Evolutionary conservation across 2,329 filamentous ascomycete species (phyloP), one percentile per base, ranked within the genome.

Genomic region (Cladophialophora psammophila): DNA sequence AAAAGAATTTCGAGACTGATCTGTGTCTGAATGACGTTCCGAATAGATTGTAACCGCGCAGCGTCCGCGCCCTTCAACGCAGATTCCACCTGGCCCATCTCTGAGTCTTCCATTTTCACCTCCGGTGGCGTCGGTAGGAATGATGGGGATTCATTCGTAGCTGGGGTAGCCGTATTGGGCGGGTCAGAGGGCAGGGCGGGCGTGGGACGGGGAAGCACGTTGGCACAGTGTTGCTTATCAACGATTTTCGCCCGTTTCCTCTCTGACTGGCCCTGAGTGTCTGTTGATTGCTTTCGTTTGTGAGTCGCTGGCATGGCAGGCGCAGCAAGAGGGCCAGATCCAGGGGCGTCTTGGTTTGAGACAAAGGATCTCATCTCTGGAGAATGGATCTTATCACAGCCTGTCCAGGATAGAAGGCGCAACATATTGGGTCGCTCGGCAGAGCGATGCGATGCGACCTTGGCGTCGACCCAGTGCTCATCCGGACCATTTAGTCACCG

Each of bases 1-100:
- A 96, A 82, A 70, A 98, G 82, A 61, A 98, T 94, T 81, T 97
- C 94, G 72, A 95, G 87, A 75, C 93, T 92, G 78, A 98, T 90
- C 79, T 97, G 91, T 69, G 93, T 89, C 76, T 93, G 90, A 76
- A 98, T 91, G 40, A 86, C 86, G 73, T 94, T 89, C 76, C 88
- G 88, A 70, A 90, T 85, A 69, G 71, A 80, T 75, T 69, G 52
- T 15, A 69, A 38, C 20, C 72, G 70, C 50, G 68, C 68, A 59
- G 64, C 68, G 61, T 64, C 32, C 45, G 38, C 31, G 12, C 36
- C 64, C 36, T 52, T 36, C 31, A n/a, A 40, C 10, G 60, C 12
- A 34, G 60, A n/a, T 20, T 56, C 61, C 20, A 52, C 74, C 26
- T 74, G 65, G 61, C 78, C 73, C 42, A 77, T 72, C 26, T 76